Conservation (phyloP, 106 monocot genomes). For the Dioscorea dumetorum region DNA sequence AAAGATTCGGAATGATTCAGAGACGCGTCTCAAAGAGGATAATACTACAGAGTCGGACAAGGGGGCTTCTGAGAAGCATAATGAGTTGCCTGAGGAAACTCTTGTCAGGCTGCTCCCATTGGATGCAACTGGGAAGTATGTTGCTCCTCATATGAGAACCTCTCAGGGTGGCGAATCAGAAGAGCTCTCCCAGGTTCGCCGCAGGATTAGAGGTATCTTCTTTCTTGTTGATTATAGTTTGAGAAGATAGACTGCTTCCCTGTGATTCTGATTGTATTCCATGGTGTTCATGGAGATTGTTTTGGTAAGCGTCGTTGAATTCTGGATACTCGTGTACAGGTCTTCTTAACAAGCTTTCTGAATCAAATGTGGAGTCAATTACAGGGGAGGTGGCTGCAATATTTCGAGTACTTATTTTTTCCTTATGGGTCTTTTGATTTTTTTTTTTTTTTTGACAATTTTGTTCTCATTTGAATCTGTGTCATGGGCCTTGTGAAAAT, state of each 20-base stretch:
- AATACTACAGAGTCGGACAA: neutral
- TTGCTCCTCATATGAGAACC: constrained; percentile 59
- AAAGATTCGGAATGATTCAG: neutral
- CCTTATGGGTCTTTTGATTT: neutral
- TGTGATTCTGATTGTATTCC: neutral
- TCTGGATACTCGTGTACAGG: constrained; percentile 23
- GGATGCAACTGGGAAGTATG: constrained; percentile 35
- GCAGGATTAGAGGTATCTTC: constrained; percentile 66
- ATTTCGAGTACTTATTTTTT: constrained; percentile 48
- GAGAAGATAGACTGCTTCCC: neutral
- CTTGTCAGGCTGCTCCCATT: neutral
- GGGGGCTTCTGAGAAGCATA: neutral
- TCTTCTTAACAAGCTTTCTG: constrained; percentile 63
- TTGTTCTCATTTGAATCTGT: neutral
- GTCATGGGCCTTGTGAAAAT: no score
- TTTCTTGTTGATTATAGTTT: neutral
- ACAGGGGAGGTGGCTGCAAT: constrained; percentile 62
- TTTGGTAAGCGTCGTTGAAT: neutral
- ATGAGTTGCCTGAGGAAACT: constrained; percentile 10
- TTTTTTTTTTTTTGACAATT: neutral
- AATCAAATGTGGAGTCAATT: constrained; percentile 77
- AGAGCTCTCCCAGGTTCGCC: constrained; percentile 54
- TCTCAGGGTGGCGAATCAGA: constrained; percentile 44
- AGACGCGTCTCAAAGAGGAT: constrained; percentile 1
- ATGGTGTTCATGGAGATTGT: neutral